Percentiles rank a stretch among this genome's conserved stretches.
Conservation (phyloP, 2,329 filamentous ascomycete species). For the Ascomycota sp. region DNA sequence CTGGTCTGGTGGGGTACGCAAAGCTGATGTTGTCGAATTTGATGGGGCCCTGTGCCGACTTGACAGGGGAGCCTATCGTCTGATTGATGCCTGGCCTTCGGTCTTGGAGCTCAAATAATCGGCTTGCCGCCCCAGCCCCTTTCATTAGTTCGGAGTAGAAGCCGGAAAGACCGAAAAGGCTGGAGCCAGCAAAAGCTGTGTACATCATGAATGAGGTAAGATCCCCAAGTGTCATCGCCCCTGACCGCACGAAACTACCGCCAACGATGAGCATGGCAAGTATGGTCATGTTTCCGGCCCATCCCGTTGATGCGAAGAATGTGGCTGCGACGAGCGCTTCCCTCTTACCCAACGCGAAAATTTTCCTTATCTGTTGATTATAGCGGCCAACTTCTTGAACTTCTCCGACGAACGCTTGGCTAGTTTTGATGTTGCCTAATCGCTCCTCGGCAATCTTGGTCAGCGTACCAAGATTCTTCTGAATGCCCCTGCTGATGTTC, state of each 20-base stretch:
- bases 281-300: slow-evolving; percentile 92
- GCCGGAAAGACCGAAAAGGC: slow-evolving; percentile 76
- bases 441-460: slow-evolving; percentile 96
- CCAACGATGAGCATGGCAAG: slow-evolving; percentile 75
- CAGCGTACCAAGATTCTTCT: slow-evolving; percentile 75
- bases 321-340: slow-evolving; percentile 77
- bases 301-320: slow-evolving; percentile 71
- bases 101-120: slow-evolving; percentile 88
- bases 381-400: slow-evolving; percentile 76
- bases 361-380: slow-evolving; percentile 74
- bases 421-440: slow-evolving; percentile 89
- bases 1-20: slow-evolving; percentile 80
- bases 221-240: slow-evolving; percentile 73
- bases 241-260: slow-evolving; percentile 69
- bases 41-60: slow-evolving; percentile 70
- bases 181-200: slow-evolving; percentile 65
- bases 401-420: slow-evolving; percentile 87
- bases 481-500: slow-evolving; percentile 75
- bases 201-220: slow-evolving; percentile 97
- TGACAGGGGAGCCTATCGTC: slow-evolving; percentile 58
- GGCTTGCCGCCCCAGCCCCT: slow-evolving; percentile 86
- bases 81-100: slow-evolving; percentile 68
- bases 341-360: slow-evolving; percentile 68
- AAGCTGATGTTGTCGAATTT: slow-evolving; percentile 71
- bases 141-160: slow-evolving; percentile 99